These are phyloP conservation scores for Rhodotorula graminis DNA, from an alignment of 768 basidiomycete species.

Conservation along the genomic window DNA sequence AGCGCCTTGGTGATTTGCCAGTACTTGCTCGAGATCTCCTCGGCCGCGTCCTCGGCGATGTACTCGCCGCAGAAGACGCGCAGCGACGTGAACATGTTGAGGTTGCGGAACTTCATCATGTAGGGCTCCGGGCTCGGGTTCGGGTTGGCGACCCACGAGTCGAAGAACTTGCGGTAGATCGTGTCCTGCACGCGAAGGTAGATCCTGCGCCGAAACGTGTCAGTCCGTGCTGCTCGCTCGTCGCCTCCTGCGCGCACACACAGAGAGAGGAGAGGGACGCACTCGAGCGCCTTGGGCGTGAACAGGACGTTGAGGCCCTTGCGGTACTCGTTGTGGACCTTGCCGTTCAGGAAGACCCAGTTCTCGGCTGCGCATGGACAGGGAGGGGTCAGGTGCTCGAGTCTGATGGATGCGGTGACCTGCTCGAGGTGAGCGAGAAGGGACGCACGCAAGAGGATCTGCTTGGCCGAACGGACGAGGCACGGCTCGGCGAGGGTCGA, in stretches of 20 bases:
- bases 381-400: too few species aligned
- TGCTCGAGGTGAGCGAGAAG: too few species aligned
- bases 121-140: slow-evolving; percentile 50
- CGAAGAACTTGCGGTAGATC: slow-evolving; percentile 71
- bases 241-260: too few species aligned
- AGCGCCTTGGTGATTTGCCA: slow-evolving; percentile 93
- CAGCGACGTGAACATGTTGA: slow-evolving; percentile 97
- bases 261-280: slow-evolving; percentile 42
- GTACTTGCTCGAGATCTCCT: slow-evolving; percentile 85
- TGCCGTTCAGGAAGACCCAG: slow-evolving; percentile 91
- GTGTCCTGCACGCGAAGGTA: slow-evolving; percentile 78
- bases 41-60: slow-evolving; percentile 70
- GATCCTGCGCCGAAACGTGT: slow-evolving; percentile 53
- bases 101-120: slow-evolving; percentile 85
- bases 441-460: slow-evolving; percentile 59
- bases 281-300: slow-evolving; percentile 90
- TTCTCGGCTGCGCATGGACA: slow-evolving; percentile 32
- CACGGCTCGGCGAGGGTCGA: slow-evolving; percentile 89
- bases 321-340: slow-evolving; percentile 87
- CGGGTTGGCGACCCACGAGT: slow-evolving; percentile 63
- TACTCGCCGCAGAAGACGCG: slow-evolving; percentile 91
- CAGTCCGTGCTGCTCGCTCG: too few species aligned
- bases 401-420: too few species aligned
- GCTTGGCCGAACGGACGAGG: slow-evolving; percentile 84
- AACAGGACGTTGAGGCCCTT: slow-evolving; percentile 84